A percentile compares a stretch with the other conserved stretches of the same genome.
Evolutionary conservation across 148 eudicot genomes (phyloP).

Genomic region (Rhododendron kiyosumense): DNA sequence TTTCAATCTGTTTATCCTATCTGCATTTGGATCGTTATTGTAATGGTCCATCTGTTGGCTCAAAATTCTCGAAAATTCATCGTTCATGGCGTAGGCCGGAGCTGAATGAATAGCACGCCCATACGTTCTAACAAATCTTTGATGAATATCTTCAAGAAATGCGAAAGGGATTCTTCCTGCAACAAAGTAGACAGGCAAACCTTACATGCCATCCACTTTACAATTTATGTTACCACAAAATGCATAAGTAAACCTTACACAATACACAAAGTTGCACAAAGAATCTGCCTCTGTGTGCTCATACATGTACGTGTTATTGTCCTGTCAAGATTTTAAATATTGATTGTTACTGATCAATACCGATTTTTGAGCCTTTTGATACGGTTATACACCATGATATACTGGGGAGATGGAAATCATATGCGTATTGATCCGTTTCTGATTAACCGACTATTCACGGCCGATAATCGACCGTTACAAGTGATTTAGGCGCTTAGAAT

Average conservation of each 20-base stretch:
- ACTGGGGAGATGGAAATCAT: not conserved
- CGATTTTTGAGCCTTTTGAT: not conserved
- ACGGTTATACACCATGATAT: not conserved
- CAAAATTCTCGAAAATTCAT: slow-evolving; percentile 89
- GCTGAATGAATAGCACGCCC: slow-evolving; percentile 76
- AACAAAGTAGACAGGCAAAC: not conserved
- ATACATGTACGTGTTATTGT: not conserved
- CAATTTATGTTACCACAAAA: too few species aligned
- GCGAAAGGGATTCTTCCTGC: slow-evolving; percentile 94
- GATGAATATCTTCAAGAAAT: slow-evolving; percentile 92
- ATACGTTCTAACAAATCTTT: slow-evolving; percentile 85
- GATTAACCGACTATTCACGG: not conserved
- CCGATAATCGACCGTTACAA: too few species aligned
- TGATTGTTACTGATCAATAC: not conserved
- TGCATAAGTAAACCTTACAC: too few species aligned
- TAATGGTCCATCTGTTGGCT: slow-evolving; percentile 89
- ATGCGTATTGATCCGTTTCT: not conserved
- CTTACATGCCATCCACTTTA: not conserved
- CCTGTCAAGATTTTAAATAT: too few species aligned
- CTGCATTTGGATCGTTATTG: slow-evolving; percentile 86
- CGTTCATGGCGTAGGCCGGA: slow-evolving; percentile 89
- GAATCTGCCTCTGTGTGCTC: too few species aligned
- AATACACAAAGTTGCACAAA: too few species aligned
- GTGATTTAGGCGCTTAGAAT: not conserved
- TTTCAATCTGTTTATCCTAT: slow-evolving; percentile 76